Conservation (phyloP, 2,329 filamentous ascomycete species). For the Colletotrichum sp. region DNA sequence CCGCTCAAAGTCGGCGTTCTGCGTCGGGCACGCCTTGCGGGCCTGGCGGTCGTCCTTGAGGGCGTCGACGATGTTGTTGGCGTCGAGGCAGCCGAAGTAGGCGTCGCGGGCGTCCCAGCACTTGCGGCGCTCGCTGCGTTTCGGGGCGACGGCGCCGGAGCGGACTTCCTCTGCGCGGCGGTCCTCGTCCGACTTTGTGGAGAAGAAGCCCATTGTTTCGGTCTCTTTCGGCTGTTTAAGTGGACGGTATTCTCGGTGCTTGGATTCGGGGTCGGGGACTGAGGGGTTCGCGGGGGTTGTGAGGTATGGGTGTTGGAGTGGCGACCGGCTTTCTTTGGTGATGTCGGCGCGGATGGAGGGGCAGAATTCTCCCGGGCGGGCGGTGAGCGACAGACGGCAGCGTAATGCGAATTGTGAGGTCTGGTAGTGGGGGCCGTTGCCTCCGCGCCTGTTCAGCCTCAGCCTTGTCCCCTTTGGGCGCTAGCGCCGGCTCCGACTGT, state of each 20-base stretch:
- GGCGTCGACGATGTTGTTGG: constrained; percentile 78
- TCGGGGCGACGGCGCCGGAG: constrained; percentile 74
- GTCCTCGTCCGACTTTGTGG: constrained; percentile 40
- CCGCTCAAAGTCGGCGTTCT: constrained; percentile 70
- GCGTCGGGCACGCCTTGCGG: constrained; percentile 41
- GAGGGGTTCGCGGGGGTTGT: not conserved
- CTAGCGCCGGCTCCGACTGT: not conserved
- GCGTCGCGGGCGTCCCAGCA: constrained; percentile 92
- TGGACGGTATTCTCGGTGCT: not conserved
- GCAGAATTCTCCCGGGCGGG: not conserved
- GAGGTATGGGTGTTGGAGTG: not conserved
- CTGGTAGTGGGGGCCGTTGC: not conserved
- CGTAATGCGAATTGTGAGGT: not conserved
- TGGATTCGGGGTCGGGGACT: accelerated
- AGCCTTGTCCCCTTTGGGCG: not conserved
- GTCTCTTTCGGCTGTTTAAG: not conserved
- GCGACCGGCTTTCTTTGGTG: not conserved
- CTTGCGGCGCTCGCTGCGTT: constrained; percentile 77
- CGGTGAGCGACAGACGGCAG: not conserved
- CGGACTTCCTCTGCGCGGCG: constrained; percentile 61
- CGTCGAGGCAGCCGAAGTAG: constrained; percentile 89
- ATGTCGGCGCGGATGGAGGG: not conserved
- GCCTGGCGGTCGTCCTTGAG: constrained; percentile 47
- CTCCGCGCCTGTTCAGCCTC: not conserved
- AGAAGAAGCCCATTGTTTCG: constrained; percentile 54